Conservation (phyloP, 495 filamentous ascomycete species). For the Letharia lupina region DNA sequence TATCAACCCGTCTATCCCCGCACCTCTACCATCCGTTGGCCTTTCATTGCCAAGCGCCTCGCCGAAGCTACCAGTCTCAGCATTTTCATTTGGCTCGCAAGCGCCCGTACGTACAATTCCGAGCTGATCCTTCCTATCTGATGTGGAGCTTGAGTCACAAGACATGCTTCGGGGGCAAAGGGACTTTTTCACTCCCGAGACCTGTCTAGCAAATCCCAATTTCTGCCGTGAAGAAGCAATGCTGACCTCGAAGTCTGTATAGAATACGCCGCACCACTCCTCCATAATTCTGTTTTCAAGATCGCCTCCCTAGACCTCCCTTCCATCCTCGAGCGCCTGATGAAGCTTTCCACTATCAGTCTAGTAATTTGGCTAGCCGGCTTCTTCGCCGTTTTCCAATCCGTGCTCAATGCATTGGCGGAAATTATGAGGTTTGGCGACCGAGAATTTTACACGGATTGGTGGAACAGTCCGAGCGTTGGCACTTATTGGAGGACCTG, state of each 20-base stretch:
- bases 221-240: too few relatives aligned
- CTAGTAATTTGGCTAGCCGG: conserved; percentile 93
- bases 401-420: conserved; percentile 77
- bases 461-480: conserved; percentile 89
- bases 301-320: conserved; percentile 72
- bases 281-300: conserved; percentile 80
- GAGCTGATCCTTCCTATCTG: too few relatives aligned
- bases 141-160: too few relatives aligned
- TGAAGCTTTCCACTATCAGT: conserved; percentile 91
- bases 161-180: too few relatives aligned
- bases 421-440: conserved; percentile 88
- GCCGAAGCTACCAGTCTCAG: conserved; percentile 64
- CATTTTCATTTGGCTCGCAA: conserved; percentile 87
- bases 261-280: conserved; percentile 79
- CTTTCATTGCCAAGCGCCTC: conserved; percentile 74
- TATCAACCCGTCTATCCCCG: conserved; percentile 96
- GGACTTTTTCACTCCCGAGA: too few relatives aligned
- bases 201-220: too few relatives aligned
- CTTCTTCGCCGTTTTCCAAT: conserved; percentile 94
- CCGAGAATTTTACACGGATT: conserved; percentile 89
- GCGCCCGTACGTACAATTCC: conserved; percentile 41
- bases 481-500: conserved; percentile 90
- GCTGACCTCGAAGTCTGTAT: too few relatives aligned
- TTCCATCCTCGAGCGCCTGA: conserved; percentile 75
- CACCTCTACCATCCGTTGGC: conserved; percentile 65